These are phyloP conservation scores for Akanthomyces uredinophilus DNA, from an alignment of 2,329 filamentous ascomycete genomes.

Conservation along the genomic window DNA sequence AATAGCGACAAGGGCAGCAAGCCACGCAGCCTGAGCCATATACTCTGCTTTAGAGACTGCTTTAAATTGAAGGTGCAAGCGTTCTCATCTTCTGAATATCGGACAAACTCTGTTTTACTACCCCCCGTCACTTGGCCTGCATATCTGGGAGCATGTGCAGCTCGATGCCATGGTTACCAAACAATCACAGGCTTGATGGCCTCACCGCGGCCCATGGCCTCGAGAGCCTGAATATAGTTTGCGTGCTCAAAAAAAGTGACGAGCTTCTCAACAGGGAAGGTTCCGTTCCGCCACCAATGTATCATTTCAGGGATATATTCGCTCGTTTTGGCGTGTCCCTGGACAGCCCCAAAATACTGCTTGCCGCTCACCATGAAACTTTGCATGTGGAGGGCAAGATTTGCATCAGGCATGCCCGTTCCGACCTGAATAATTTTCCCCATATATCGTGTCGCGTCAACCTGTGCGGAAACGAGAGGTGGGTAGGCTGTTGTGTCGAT, in stretches of 20 bases:
- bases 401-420: constrained; percentile 37
- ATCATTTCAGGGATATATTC: constrained; percentile 33
- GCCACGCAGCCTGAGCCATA: too few relatives aligned
- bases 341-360: constrained; percentile 39
- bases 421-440: constrained; percentile 48
- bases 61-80: too few relatives aligned
- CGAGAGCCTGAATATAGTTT: constrained; percentile 26
- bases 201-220: constrained; percentile 26
- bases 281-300: constrained; percentile 27
- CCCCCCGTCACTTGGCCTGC: too few relatives aligned
- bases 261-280: constrained; percentile 30
- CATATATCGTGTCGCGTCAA: constrained; percentile 37
- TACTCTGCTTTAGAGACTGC: too few relatives aligned
- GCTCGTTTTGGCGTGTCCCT: constrained; percentile 33
- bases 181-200: constrained; percentile 30
- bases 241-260: constrained; percentile 27
- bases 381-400: constrained; percentile 38
- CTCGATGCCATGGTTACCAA: constrained; percentile 19
- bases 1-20: too few relatives aligned
- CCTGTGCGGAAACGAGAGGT: constrained; percentile 34
- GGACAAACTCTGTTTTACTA: too few relatives aligned
- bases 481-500: constrained; percentile 46
- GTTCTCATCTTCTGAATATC: too few relatives aligned
- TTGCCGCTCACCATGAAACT: constrained; percentile 43
- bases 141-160: too few relatives aligned